Evolutionary conservation across 2,329 filamentous ascomycete species (phyloP).

Genomic region (Clonostachys sp.): DNA sequence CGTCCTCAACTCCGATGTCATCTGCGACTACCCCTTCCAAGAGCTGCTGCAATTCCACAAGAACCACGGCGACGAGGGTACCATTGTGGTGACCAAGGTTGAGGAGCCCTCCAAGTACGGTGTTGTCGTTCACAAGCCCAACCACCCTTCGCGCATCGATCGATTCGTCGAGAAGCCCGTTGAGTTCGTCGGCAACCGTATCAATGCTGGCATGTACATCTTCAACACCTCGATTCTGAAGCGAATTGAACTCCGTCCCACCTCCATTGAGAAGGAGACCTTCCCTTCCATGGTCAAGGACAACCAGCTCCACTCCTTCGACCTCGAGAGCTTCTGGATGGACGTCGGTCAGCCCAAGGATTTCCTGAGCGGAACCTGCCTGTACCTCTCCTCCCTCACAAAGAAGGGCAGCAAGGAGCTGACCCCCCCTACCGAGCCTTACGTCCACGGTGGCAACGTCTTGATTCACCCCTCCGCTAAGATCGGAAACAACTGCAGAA

Average conservation of each 20-base stretch:
- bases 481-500: constrained; percentile 97
- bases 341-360: constrained; percentile 98
- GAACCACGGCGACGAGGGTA: constrained; percentile 88
- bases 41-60: constrained; percentile 90
- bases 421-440: constrained; percentile 67
- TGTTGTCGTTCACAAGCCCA: constrained; percentile 95
- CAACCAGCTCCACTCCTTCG: constrained; percentile 89
- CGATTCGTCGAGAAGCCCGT: constrained; percentile 99
- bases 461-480: constrained; percentile 90
- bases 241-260: constrained; percentile 92
- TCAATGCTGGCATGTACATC: constrained; percentile 98
- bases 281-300: constrained; percentile 93
- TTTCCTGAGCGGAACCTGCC: constrained; percentile 91
- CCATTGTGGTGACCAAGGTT: constrained; percentile 97
- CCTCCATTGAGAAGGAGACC: constrained; percentile 97
- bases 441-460: constrained; percentile 90
- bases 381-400: constrained; percentile 88
- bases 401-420: constrained; percentile 88
- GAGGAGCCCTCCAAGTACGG: constrained; percentile 99
- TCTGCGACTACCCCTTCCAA: constrained; percentile 95
- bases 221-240: constrained; percentile 87
- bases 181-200: constrained; percentile 97
- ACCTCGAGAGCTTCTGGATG: constrained; percentile 99
- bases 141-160: constrained; percentile 87
- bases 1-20: constrained; percentile 96